phyloP scores from a whole-genome alignment of 108 stramenopile species.

The Cyclotella baltica region DNA sequence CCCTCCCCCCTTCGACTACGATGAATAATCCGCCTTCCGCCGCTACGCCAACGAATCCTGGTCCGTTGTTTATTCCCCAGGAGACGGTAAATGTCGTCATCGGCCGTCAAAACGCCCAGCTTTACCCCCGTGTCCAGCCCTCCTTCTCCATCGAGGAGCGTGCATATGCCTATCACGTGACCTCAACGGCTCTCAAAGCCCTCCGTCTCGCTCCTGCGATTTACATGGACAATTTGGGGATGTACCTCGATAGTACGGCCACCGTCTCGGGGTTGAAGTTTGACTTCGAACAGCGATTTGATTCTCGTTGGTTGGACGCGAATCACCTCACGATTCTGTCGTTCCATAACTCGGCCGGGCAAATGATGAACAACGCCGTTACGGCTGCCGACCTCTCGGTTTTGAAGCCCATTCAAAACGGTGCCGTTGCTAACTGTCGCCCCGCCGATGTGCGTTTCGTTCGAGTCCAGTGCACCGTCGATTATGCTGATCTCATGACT shows the following conservation, averaged over 20 bases:
- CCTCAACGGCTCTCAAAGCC: background rate
- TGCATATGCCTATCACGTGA: background rate
- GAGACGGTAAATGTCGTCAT: background rate
- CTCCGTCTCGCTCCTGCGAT: background rate
- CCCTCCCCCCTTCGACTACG: too few relatives aligned
- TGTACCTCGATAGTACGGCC: background rate
- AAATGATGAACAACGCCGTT: too few relatives aligned
- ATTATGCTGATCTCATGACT: background rate
- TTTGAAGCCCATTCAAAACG: conserved; percentile 4
- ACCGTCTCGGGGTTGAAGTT: background rate
- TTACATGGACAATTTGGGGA: background rate
- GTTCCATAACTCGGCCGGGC: too few relatives aligned
- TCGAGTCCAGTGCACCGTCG: background rate
- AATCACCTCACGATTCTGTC: background rate
- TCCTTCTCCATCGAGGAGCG: background rate
- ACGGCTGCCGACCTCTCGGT: background rate
- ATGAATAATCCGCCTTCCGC: too few relatives aligned
- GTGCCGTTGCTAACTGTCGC: too few relatives aligned
- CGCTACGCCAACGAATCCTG: too few relatives aligned
- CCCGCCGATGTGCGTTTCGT: conserved; percentile 2
- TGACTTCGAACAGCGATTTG: background rate
- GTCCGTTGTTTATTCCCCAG: background rate
- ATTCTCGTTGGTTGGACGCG: too few relatives aligned
- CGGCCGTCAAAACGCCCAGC: background rate
- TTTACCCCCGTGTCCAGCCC: background rate